Evolutionary conservation across 2,329 filamentous ascomycete species (phyloP).

Genomic region (Monosporascus sp.): DNA sequence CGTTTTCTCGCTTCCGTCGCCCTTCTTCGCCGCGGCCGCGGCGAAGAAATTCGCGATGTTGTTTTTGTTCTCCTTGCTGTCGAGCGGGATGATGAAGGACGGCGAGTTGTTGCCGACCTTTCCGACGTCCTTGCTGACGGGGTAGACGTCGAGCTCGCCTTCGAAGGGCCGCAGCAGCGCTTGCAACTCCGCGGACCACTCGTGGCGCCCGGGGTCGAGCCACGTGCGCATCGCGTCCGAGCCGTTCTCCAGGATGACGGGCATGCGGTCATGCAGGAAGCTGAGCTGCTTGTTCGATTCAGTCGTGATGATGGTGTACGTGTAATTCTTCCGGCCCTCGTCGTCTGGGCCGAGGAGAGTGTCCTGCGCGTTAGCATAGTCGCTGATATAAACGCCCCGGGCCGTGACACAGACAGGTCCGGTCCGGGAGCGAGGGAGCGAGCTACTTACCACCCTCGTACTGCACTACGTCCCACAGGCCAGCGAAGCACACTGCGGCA

Average conservation of each 20-base stretch:
- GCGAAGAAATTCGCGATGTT: conserved; percentile 94
- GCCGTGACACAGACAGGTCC: neutral
- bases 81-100: conserved; percentile 74
- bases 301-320: conserved; percentile 92
- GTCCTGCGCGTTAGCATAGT: too few species aligned
- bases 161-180: conserved; percentile 71
- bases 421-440: neutral
- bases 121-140: conserved; percentile 82
- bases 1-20: conserved; percentile 11
- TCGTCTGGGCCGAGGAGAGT: conserved; percentile 2
- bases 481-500: conserved; percentile 68
- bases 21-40: conserved; percentile 43
- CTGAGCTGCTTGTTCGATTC: conserved; percentile 74
- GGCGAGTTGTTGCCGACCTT: conserved; percentile 92
- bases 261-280: conserved; percentile 94
- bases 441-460: conserved; percentile 55
- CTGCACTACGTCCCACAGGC: conserved; percentile 83
- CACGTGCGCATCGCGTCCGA: conserved; percentile 67
- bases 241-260: conserved; percentile 78
- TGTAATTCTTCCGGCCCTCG: conserved; percentile 67
- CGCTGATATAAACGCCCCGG: too few species aligned
- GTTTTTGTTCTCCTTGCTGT: conserved; percentile 81
- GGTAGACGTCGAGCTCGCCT: conserved; percentile 78
- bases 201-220: conserved; percentile 67
- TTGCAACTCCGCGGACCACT: conserved; percentile 79